Base-by-base conservation (phyloP, 441 rosid genomes). In the Lepidium campestre region DNA sequence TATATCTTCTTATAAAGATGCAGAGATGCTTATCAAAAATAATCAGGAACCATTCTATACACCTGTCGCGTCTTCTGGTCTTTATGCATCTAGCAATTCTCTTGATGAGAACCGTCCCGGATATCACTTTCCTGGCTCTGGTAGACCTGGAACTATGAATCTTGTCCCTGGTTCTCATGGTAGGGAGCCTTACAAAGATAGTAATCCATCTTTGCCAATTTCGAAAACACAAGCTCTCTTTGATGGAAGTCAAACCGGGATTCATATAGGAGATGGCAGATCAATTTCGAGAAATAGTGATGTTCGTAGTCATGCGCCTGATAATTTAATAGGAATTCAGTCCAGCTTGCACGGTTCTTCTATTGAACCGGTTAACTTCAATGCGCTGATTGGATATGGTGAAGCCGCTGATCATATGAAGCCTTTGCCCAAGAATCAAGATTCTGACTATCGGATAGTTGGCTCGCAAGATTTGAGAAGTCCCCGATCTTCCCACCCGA, bases 381-480 rank as follows among this genome's bases (percentile, higher is more conserved):
- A 59, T 77, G 62, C 52, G 45, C 59, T 77, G 41, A 59, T 72
- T 50, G 79, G 78, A 62, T 50, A 48, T 71, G 75, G 69, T 70
- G 77, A 75, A 62, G 56, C 80, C 46, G 25, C 64, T 27, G 67
- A 48, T 72, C 65, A 69, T 70, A 40, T 68, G 56, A 84, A 78
- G 55, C 79, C 73, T 60, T 45, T 69, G 57, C 71, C 78, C 6
- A 85, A 86, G 46, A 75, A 52, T 75, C 57, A 78, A 11, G 84
- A 75, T 80, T 74, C 76, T 63, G 64, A 35, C 68, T 57, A 67
- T 68, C 84, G 42, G 54, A 68, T 76, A 40, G 80, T 72, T 78
- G 94, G 78, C 76, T 82, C 88, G 31, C 86, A 84, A 17, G 84
- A 83, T 81, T 84, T 81, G 80, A 83, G 58, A 78, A 85, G 83